A percentile compares a stretch with the other conserved stretches of the same genome.
Evolutionary conservation across 2,329 filamentous ascomycete species (phyloP).

Genomic region (Fusarium miscanthi): DNA sequence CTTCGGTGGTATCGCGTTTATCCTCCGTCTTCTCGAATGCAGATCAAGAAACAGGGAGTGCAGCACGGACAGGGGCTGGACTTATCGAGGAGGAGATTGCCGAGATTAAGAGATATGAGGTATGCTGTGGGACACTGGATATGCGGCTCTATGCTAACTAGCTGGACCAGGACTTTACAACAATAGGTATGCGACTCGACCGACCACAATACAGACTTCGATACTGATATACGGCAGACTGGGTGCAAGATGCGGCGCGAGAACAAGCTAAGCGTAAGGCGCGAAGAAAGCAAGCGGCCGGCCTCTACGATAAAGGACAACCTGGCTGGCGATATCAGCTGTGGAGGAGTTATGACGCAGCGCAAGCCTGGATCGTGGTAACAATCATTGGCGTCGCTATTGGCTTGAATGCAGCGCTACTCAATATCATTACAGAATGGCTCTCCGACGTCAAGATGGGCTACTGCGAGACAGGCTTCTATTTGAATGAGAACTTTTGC

Average conservation of each 20-base stretch:
- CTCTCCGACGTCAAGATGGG: conserved; percentile 94
- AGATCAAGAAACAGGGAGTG: conserved; percentile 67
- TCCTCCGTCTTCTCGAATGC: conserved; percentile 74
- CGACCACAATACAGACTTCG: conserved; percentile 2
- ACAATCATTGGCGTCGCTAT: conserved; percentile 93
- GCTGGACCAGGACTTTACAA: conserved; percentile 82
- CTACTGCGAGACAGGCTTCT: conserved; percentile 95
- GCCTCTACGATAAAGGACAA: conserved; percentile 76
- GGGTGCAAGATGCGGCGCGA: conserved; percentile 96
- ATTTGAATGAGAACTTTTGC: conserved; percentile 96
- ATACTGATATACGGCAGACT: conserved; percentile 69
- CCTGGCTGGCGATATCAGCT: conserved; percentile 83
- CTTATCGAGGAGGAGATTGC: conserved; percentile 94
- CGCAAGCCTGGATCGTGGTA: conserved; percentile 97
- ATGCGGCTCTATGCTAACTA: conserved; percentile 29
- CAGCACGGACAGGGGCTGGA: conserved; percentile 67
- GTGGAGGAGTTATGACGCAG: conserved; percentile 91
- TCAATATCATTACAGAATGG: conserved; percentile 98
- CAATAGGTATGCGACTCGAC: conserved; percentile 71
- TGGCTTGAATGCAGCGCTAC: conserved; percentile 88
- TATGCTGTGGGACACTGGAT: conserved; percentile 48
- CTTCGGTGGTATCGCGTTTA: conserved; percentile 72
- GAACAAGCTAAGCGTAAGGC: conserved; percentile 86
- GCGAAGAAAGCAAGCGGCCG: conserved; percentile 76
- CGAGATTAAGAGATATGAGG: conserved; percentile 97